Evolutionary conservation across 2,329 filamentous ascomycete genomes (phyloP).

Genomic region (Talaromyces atroroseus): DNA sequence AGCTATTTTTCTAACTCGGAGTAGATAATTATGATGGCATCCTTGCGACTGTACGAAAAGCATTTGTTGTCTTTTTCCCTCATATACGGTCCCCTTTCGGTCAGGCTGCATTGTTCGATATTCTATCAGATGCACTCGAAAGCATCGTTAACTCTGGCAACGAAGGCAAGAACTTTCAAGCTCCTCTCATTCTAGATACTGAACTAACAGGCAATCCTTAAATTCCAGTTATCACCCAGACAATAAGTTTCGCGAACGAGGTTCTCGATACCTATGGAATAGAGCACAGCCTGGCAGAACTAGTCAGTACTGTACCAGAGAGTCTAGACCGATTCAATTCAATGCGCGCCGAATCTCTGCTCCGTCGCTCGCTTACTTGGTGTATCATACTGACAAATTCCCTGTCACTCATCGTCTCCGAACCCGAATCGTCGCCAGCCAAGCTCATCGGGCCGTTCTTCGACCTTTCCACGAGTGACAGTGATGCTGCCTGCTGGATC

Average conservation of each 20-base stretch:
- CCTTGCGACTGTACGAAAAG: constrained; percentile 20
- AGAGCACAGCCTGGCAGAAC: constrained; percentile 2
- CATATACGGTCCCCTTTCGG: constrained; percentile 30
- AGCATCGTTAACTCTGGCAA: constrained; percentile 25
- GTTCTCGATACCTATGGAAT: constrained; percentile 6
- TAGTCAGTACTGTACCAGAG: constrained; percentile 3
- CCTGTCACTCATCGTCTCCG: constrained; percentile 10
- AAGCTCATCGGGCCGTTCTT: constrained; percentile 18
- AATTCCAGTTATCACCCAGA: constrained; percentile 10
- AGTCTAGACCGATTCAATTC: background rate
- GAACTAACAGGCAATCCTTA: background rate
- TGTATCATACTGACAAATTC: constrained; percentile 19
- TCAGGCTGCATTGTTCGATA: constrained; percentile 31
- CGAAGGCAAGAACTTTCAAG: constrained; percentile 22
- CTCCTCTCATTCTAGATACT: background rate
- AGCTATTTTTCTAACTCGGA: constrained; percentile 1
- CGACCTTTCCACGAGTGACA: constrained; percentile 25
- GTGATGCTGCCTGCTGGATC: constrained; percentile 32
- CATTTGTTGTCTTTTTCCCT: constrained; percentile 24
- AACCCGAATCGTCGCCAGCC: constrained; percentile 3
- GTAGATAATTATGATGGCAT: constrained; percentile 14
- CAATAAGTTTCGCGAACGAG: constrained; percentile 23
- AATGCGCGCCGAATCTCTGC: constrained; percentile 30
- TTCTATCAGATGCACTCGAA: constrained; percentile 32
- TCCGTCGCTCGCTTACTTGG: constrained; percentile 32